These are phyloP conservation scores for Gleditsia sinensis DNA, from an alignment of 306 rosid species.

Conservation along the genomic window DNA sequence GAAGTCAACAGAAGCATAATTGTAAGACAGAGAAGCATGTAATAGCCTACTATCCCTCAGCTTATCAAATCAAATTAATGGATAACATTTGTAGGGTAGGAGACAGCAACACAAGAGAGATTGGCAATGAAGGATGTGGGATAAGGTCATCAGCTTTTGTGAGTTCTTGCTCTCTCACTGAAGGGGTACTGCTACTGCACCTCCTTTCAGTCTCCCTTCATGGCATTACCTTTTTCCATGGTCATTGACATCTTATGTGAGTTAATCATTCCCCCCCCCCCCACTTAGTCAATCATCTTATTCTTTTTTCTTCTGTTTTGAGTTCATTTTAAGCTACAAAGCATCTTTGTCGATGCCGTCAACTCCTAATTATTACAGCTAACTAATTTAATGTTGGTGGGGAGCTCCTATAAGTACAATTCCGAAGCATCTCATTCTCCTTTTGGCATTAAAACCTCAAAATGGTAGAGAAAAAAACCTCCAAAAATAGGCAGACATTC, in stretches of 20 bases:
- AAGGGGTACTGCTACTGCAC: background rate
- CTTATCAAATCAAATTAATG: background rate
- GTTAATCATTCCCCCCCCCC: constrained; percentile 21
- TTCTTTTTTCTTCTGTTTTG: constrained; percentile 23
- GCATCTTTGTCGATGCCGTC: constrained; percentile 11
- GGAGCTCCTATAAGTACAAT: too few species aligned
- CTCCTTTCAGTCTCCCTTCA: background rate
- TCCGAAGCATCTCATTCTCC: too few species aligned
- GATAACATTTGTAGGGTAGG: constrained; percentile 32
- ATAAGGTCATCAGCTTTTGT: constrained; percentile 9
- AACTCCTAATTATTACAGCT: constrained; percentile 28
- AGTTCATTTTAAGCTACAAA: constrained; percentile 36
- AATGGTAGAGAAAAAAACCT: too few species aligned
- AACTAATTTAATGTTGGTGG: constrained; percentile 12
- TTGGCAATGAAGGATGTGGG: constrained; percentile 2
- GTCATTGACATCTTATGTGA: constrained; percentile 5
- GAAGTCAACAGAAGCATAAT: constrained; percentile 14
- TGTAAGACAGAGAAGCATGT: too few species aligned
- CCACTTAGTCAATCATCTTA: background rate
- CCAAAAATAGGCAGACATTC: too few species aligned
- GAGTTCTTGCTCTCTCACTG: background rate
- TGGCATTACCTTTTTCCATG: background rate
- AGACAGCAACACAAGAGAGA: constrained; percentile 3
- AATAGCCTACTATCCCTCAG: too few species aligned
- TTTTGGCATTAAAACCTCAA: too few species aligned